Percentiles rank a stretch among this genome's conserved stretches.
Evolutionary conservation across 352 stramenopile species (phyloP).

Genomic region (Phytophthora cajani): DNA sequence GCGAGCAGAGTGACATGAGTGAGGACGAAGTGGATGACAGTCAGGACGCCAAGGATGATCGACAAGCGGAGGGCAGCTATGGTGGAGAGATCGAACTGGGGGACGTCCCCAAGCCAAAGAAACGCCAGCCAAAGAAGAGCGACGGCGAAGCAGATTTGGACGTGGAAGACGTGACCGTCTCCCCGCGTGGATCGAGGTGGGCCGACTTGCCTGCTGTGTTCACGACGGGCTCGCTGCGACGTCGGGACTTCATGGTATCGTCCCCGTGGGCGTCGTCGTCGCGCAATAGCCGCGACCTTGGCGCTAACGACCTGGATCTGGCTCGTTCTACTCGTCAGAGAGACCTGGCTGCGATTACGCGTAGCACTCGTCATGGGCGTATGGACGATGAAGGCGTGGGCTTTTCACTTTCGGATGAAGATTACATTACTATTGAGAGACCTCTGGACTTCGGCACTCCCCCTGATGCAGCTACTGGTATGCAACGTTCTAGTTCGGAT

Average conservation of each 20-base stretch:
- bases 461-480: constrained; percentile 3
- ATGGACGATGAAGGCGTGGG: constrained; percentile 42
- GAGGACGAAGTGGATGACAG: constrained; percentile 34
- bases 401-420: constrained; percentile 68
- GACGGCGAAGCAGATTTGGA: constrained; percentile 10
- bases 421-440: constrained; percentile 72
- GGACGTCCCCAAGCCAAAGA: constrained; percentile 23
- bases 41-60: constrained; percentile 28
- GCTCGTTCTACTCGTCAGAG: constrained; percentile 30
- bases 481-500: constrained; percentile 30
- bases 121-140: constrained; percentile 23
- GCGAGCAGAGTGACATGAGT: constrained; percentile 27
- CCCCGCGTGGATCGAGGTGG: constrained; percentile 42
- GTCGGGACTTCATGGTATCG: constrained; percentile 50
- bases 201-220: constrained; percentile 43
- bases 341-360: constrained; percentile 37
- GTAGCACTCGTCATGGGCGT: constrained; percentile 46
- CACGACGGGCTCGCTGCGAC: constrained; percentile 43
- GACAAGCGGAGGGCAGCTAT: constrained; percentile 12
- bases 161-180: constrained; percentile 30
- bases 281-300: constrained; percentile 29
- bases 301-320: constrained; percentile 42
- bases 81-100: constrained; percentile 23
- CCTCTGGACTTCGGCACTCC: constrained; percentile 38
- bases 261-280: constrained; percentile 47